Conservation (phyloP, 169 alveolate genomes). For the Eimeria tenella region DNA sequence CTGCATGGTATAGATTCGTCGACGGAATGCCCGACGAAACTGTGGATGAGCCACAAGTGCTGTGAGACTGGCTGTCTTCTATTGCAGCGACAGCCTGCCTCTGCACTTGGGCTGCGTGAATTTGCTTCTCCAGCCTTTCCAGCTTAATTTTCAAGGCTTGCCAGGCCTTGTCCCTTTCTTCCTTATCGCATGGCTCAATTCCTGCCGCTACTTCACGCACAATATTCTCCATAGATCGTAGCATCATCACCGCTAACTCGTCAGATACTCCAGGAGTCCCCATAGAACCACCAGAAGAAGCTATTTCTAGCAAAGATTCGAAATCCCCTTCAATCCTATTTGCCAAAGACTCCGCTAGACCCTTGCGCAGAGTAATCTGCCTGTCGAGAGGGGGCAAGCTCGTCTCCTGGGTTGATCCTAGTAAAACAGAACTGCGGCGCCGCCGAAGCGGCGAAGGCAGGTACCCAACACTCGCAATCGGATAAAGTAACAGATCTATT, state of each 20-base stretch:
- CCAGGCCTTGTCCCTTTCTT: constrained; percentile 35
- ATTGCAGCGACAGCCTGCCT: constrained; percentile 56
- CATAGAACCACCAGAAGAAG: not conserved
- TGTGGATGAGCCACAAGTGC: constrained; percentile 14
- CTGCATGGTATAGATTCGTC: constrained; percentile 28
- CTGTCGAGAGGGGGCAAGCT: not conserved
- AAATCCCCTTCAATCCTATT: constrained; percentile 30
- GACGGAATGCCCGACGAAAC: constrained; percentile 18
- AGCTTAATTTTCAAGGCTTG: constrained; percentile 34
- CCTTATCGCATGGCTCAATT: not conserved
- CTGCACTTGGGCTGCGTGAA: constrained; percentile 47
- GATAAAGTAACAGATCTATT: constrained; percentile 73
- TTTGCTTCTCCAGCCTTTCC: constrained; percentile 20
- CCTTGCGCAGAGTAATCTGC: constrained; percentile 26
- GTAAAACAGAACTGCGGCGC: constrained; percentile 6
- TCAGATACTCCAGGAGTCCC: constrained; percentile 32
- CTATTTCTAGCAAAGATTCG: not conserved
- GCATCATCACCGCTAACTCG: constrained; percentile 52
- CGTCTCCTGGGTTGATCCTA: constrained; percentile 2
- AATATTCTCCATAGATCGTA: constrained; percentile 44
- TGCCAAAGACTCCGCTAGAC: constrained; percentile 50
- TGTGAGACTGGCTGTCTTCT: constrained; percentile 30
- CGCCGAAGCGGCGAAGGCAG: constrained; percentile 55
- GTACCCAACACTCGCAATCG: constrained; percentile 68
- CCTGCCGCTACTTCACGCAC: constrained; percentile 24